phyloP scores from a whole-genome alignment of 257 asterid species.

The Perilla frutescens region DNA sequence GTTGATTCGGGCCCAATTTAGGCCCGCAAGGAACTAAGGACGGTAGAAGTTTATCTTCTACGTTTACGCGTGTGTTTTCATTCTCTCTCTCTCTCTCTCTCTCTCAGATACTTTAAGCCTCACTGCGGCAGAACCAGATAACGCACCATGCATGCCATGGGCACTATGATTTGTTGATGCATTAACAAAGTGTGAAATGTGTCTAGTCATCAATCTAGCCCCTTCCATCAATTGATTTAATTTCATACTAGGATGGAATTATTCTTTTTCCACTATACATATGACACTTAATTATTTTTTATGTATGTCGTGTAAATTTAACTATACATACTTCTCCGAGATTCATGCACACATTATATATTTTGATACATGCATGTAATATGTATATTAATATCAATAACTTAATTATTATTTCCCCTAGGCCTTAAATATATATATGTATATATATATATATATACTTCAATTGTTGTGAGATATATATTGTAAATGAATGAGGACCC shows the following conservation, averaged over 20 bases:
- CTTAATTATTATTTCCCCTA: no score
- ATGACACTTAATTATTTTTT: background rate
- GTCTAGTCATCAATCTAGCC: constrained; percentile 17
- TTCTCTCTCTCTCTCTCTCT: constrained; percentile 4
- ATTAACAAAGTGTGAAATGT: background rate
- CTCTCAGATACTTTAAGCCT: background rate
- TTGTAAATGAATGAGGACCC: constrained; percentile 17
- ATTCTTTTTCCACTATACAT: background rate
- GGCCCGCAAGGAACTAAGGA: constrained; percentile 32
- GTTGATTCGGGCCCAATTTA: constrained; percentile 32
- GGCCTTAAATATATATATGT: no score
- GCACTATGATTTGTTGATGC: constrained; percentile 4
- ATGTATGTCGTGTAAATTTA: background rate
- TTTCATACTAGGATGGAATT: background rate
- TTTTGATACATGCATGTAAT: background rate
- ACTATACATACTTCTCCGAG: background rate
- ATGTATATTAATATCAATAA: no score
- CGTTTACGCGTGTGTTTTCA: background rate
- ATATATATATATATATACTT: background rate
- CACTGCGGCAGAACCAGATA: background rate
- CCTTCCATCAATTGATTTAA: background rate
- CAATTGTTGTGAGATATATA: no score
- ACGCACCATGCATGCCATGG: background rate
- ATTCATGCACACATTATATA: background rate
- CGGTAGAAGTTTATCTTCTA: background rate